Base-by-base conservation (phyloP, 2,329 filamentous ascomycete species). In the Colletotrichum camelliae region DNA sequence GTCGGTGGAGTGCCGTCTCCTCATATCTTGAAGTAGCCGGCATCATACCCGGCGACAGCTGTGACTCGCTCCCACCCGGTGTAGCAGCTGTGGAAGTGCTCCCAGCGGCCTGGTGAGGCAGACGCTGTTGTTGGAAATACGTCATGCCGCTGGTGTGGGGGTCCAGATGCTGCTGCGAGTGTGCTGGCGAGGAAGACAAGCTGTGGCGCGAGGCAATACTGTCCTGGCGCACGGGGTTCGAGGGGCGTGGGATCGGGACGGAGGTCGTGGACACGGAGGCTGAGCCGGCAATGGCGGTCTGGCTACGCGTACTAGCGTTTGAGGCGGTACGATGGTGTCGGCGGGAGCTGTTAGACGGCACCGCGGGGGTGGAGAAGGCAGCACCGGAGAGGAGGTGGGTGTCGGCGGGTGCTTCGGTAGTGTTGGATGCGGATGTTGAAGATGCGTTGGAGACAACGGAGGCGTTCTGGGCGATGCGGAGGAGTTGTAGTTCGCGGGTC, bases 401-500 rank as follows among this genome's bases (percentile, higher is more conserved):
- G 62, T 91, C 89, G 74, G 85, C 82, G 64, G 86, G 83, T 12
- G 86, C 35, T 31, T 87, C 85, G 48, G 85, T 86, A 21, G 89
- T 88, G 73, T 88, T 88, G 70, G 88, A 88, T 33, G 90, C 87
- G 1, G 90, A 92, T 4, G 89, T 88, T 1, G 91, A 93, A 4
- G 92, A 93, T n/a, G 91, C 83, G 80, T 93, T 93, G 60, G 92
- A 93, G 6, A 88, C 91, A 35, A 92, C 91, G 0, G 92, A 93
- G 8, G 91, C 91, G 80, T 93, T 93, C 74, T 93, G 91, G 29
- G 91, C 90, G 35, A 91, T 89, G 70, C 96, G 94, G n/a, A 98
- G 92, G 68, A 95, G 89, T 18, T 94, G 93, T 43, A 98, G 92
- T 83, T 98, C 96, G 73, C 96, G 94, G 1, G 95, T 98, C 37